Evolutionary conservation across 176 grass and related monocot genomes (phyloP).

Genomic region (Coix lacrymajobi): DNA sequence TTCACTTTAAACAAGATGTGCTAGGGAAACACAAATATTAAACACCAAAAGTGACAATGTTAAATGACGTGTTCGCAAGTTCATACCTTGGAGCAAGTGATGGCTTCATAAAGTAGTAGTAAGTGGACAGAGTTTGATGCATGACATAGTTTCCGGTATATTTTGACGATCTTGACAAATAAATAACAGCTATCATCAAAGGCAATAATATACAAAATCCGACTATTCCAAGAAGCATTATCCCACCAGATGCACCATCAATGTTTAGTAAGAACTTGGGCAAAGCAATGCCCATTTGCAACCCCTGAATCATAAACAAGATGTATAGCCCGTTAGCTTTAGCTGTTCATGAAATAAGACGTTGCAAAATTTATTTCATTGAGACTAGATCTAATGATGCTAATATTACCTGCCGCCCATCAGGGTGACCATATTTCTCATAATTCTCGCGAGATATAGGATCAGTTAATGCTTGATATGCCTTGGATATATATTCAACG

Average conservation of each 20-base stretch:
- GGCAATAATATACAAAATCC: conserved; percentile 93
- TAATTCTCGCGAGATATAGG: conserved; percentile 94
- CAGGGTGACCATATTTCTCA: conserved; percentile 99
- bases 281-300: conserved; percentile 98
- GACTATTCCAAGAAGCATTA: conserved; percentile 92
- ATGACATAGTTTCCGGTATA: conserved; percentile 99
- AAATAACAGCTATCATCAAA: conserved; percentile 98
- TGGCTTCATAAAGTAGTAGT: conserved; percentile 99
- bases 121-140: conserved; percentile 93
- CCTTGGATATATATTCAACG: conserved; percentile 97
- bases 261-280: conserved; percentile 93
- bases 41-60: background rate
- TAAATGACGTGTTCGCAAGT: background rate
- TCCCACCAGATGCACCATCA: conserved; percentile 92
- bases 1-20: background rate
- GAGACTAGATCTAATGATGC: background rate
- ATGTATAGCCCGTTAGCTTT: conserved; percentile 20
- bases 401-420: conserved; percentile 90
- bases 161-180: conserved; percentile 97
- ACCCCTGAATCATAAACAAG: conserved; percentile 42
- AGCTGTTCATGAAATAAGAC: background rate
- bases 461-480: conserved; percentile 97
- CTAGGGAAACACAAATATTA: background rate
- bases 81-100: conserved; percentile 96
- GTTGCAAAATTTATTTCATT: background rate